phyloP scores from a whole-genome alignment of 192 early-diverging fungal genomes.

The Coemansia sp. region DNA sequence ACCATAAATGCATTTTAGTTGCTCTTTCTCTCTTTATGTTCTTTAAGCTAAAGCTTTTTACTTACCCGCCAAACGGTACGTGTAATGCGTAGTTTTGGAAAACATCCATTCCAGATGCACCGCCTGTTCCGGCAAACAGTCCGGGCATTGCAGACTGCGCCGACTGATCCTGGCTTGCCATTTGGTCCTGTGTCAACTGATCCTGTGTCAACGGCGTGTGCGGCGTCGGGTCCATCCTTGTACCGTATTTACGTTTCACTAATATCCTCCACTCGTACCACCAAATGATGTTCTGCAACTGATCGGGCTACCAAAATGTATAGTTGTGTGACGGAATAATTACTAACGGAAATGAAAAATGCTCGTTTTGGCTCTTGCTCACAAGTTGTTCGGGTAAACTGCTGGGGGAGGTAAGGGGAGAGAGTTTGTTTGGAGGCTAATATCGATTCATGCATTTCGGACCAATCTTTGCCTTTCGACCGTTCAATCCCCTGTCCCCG shows the following conservation, averaged over 20 bases:
- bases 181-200: too few relatives aligned
- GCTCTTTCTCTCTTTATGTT: background rate
- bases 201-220: too few relatives aligned
- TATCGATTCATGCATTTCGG: constrained; percentile 3
- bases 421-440: constrained; percentile 1
- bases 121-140: background rate
- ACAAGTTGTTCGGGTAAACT: background rate
- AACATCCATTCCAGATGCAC: constrained; percentile 6
- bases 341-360: too few relatives aligned
- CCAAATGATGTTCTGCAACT: too few relatives aligned
- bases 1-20: background rate
- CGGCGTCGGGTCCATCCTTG: too few relatives aligned
- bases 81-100: constrained; percentile 36
- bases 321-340: too few relatives aligned
- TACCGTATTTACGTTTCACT: too few relatives aligned
- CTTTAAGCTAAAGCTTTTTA: background rate
- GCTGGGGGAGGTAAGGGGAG: background rate
- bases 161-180: background rate
- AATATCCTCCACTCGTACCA: too few relatives aligned
- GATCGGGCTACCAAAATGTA: too few relatives aligned
- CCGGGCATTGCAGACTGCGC: background rate
- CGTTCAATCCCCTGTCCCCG: too few relatives aligned
- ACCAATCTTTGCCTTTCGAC: too few relatives aligned
- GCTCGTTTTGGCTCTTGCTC: background rate
- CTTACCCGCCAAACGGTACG: constrained; percentile 31